Base-by-base conservation (phyloP, 2,329 filamentous ascomycete genomes). In the Hyphodiscus sp. region DNA sequence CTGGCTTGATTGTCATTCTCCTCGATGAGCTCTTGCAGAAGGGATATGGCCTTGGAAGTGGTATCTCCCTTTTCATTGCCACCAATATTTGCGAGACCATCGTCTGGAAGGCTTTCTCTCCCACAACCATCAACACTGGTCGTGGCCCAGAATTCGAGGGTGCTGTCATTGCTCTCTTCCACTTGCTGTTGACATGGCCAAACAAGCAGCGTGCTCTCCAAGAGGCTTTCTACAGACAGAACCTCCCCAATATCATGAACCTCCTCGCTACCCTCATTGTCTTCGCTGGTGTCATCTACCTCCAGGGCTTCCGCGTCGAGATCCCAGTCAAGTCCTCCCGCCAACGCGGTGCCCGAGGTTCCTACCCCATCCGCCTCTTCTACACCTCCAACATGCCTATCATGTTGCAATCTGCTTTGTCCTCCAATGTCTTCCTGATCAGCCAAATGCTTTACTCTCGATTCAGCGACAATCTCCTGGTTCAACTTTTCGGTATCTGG, bases 351-450 rank as follows among this genome's bases (percentile, higher is more conserved):
- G 94, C 95, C 72, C 92, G 94, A 68, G 95, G 92, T 69, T 95
- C 91, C 42, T 99, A 97, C 83, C 94, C 94, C 68, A 85, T 99
- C 73, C 92, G 95, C 69, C 89, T 99, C 56, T 99, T 99, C 85
- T 99, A 99, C 80, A 99, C 94, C 71, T 96, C 91, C 73, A 99
- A 99, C 87, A 99, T 99, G 95, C 94, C 94, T 70, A 99, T 99
- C 77, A 99, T 99, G 94, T 82, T 99, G 73, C 95, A 99, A 80
- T 97, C 92, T 47, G 94, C 94, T 65, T 84, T 99, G 64, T 96
- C 90, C 63, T 96, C 92, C 81, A 99, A 99, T 81, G 84, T 99
- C 76, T 99, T 99, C 85, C 80, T 99, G 61, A 91, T 99, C 77
- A 94, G 88, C 71, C 94, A 99, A 81, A 97, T 97, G 91, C 85